phyloP scores from a whole-genome alignment of 2,329 filamentous ascomycete species.

The Monosporascus sp. region DNA sequence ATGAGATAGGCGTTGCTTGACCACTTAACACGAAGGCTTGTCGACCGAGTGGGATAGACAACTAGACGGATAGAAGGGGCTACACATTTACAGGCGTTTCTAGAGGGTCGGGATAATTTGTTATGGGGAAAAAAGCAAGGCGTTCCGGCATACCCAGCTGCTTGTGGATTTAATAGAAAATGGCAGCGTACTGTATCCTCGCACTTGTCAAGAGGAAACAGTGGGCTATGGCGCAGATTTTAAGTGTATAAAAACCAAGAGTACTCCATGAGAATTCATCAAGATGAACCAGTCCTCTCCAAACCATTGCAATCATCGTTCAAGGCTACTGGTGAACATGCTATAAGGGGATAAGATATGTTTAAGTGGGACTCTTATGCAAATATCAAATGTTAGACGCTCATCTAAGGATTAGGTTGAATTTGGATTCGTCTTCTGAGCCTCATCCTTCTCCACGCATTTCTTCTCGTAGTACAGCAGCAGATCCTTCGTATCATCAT shows the following conservation, averaged over 20 bases:
- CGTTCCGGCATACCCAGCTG: conserved; percentile 27
- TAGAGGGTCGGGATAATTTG: conserved; percentile 6
- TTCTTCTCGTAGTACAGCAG: conserved; percentile 38
- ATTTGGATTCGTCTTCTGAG: conserved; percentile 5
- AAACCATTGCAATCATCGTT: too few species aligned
- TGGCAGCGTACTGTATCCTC: background rate
- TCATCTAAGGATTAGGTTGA: background rate
- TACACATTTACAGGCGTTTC: conserved; percentile 18
- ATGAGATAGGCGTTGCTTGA: too few species aligned
- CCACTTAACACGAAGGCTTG: too few species aligned
- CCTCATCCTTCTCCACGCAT: conserved; percentile 28
- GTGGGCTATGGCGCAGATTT: too few species aligned
- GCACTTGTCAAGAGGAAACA: background rate
- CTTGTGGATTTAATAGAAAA: conserved; percentile 5
- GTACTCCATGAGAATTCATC: too few species aligned
- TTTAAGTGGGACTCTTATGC: too few species aligned
- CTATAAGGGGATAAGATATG: too few species aligned
- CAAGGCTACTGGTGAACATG: too few species aligned
- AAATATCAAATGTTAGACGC: too few species aligned
- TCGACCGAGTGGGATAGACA: conserved; percentile 6
- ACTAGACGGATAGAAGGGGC: conserved; percentile 2
- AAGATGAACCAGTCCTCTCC: too few species aligned
- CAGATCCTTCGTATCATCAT: conserved; percentile 36
- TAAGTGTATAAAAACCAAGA: too few species aligned
- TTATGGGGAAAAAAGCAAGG: conserved; percentile 23